A percentile compares a stretch with the other conserved stretches of the same genome.
phyloP scores from a whole-genome alignment of 2,329 filamentous ascomycete genomes.

The Penicillium italicum region DNA sequence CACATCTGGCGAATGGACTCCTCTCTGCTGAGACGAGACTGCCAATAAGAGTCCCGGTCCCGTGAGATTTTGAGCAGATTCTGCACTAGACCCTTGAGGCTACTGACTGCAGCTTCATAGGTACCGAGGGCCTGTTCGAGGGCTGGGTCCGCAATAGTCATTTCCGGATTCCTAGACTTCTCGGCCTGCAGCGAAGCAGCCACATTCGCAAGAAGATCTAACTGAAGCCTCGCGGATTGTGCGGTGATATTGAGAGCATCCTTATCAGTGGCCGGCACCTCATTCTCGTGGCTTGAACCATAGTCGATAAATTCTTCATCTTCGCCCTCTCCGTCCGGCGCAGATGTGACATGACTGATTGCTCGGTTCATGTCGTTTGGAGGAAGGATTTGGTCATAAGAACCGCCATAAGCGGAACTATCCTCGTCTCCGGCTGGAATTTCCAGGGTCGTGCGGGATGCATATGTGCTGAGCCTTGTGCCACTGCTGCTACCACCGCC shows the following conservation, averaged over 20 bases:
- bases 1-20: constrained; percentile 89
- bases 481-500: constrained; percentile 38
- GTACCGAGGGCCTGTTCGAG: constrained; percentile 74
- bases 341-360: constrained; percentile 49
- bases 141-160: constrained; percentile 71
- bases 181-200: constrained; percentile 76
- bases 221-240: constrained; percentile 86
- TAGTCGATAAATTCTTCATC: constrained; percentile 78
- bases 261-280: constrained; percentile 70
- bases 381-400: constrained; percentile 55
- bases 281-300: constrained; percentile 71
- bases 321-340: constrained; percentile 59
- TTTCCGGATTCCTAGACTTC: constrained; percentile 63
- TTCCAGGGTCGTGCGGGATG: constrained; percentile 47
- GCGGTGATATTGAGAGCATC: constrained; percentile 97
- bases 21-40: constrained; percentile 88
- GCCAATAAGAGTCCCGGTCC: constrained; percentile 95
- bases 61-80: constrained; percentile 88
- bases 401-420: constrained; percentile 47
- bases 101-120: constrained; percentile 86
- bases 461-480: constrained; percentile 49
- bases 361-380: constrained; percentile 49
- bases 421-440: constrained; percentile 53
- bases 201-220: constrained; percentile 84
- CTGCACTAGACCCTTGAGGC: constrained; percentile 76